These are phyloP conservation scores for Hamamelis virginiana DNA, from an alignment of 164 flowering plant species.

Conservation along the genomic window DNA sequence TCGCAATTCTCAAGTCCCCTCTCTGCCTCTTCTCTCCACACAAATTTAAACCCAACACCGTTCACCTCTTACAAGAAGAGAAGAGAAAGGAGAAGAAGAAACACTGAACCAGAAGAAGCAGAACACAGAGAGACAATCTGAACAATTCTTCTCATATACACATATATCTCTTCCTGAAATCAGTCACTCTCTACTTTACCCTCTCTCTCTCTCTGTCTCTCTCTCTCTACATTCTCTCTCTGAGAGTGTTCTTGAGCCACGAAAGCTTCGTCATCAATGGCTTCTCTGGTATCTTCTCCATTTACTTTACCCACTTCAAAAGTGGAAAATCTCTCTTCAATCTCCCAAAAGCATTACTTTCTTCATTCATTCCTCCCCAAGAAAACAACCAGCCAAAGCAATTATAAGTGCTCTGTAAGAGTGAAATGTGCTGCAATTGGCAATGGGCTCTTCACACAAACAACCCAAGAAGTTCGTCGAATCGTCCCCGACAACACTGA, in stretches of 20 bases:
- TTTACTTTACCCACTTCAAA: slow-evolving; percentile 57
- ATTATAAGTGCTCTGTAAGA: slow-evolving; percentile 30
- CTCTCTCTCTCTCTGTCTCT: slow-evolving; percentile 5
- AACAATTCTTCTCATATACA: too few relatives aligned
- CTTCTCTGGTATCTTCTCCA: slow-evolving; percentile 74
- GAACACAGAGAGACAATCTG: neutral
- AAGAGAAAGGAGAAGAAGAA: slow-evolving; percentile 9
- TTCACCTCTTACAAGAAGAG: slow-evolving; percentile 5
- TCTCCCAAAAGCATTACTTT: slow-evolving; percentile 63
- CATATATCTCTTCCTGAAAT: too few relatives aligned
- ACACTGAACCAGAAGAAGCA: neutral
- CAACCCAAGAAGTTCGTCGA: slow-evolving; percentile 83
- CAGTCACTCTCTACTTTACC: neutral
- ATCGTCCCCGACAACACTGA: slow-evolving; percentile 61
- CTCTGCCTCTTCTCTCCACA: slow-evolving; percentile 22
- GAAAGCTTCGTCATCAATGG: slow-evolving; percentile 40
- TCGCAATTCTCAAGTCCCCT: slow-evolving; percentile 10
- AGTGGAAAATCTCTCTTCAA: slow-evolving; percentile 55
- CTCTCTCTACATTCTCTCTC: neutral
- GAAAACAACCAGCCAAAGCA: slow-evolving; percentile 28
- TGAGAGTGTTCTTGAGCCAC: neutral
- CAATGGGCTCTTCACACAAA: slow-evolving; percentile 95
- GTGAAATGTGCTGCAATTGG: slow-evolving; percentile 71
- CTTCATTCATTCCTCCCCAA: slow-evolving; percentile 77
- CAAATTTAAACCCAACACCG: slow-evolving; percentile 23